phyloP scores from a whole-genome alignment of 305 asterid species.

The Salvia sclarea region DNA sequence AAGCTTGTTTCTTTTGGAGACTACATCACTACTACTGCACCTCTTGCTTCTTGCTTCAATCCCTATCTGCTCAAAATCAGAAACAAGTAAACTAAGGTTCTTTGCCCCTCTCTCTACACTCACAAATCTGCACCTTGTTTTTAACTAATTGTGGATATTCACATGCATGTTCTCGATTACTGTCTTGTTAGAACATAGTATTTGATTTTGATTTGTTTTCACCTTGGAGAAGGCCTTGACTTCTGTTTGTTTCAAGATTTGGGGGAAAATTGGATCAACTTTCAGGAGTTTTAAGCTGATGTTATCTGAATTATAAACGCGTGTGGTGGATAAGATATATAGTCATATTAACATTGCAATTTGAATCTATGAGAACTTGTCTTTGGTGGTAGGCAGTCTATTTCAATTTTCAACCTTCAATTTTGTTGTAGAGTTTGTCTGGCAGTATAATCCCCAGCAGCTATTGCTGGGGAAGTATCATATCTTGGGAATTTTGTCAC shows the following conservation, averaged over 20 bases:
- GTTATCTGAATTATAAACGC: neutral
- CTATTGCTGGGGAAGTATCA: neutral
- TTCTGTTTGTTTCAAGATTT: neutral
- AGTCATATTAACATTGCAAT: slow-evolving; percentile 12
- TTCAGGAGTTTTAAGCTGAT: neutral
- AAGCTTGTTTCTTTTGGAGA: too few species aligned
- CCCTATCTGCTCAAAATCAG: too few species aligned
- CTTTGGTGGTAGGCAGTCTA: slow-evolving; percentile 3
- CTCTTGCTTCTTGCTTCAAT: too few species aligned
- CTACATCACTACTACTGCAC: too few species aligned
- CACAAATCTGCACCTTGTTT: too few species aligned
- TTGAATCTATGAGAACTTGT: neutral
- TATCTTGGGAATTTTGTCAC: neutral
- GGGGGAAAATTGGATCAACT: neutral
- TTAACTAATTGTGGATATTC: too few species aligned
- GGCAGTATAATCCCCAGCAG: neutral
- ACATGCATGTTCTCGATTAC: slow-evolving; percentile 18
- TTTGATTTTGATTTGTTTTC: neutral
- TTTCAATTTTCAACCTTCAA: neutral
- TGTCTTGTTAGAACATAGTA: neutral
- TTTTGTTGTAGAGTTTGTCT: neutral
- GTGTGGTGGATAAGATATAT: neutral
- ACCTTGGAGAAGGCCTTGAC: neutral
- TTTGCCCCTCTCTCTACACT: too few species aligned
- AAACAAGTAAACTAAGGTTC: too few species aligned